Conservation (phyloP, 495 filamentous ascomycete species). For the Astrothelium macrocarpum region DNA sequence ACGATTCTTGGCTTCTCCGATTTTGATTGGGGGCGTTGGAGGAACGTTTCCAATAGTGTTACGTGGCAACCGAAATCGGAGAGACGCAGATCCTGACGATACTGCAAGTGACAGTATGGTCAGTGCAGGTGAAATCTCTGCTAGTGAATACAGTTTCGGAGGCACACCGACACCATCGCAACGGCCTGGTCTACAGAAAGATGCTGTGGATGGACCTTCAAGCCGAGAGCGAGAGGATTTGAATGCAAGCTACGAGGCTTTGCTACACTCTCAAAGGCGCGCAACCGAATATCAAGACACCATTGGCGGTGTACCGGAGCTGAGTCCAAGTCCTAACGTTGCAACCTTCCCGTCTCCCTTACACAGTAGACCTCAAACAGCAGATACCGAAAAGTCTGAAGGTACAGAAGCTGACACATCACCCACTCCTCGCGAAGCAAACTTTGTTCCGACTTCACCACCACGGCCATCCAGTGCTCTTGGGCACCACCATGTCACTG, state of each 20-base stretch:
- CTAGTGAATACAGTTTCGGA: conserved; percentile 11
- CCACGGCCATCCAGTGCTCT: conserved; percentile 2
- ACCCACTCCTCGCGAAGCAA: not conserved
- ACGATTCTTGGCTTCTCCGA: conserved; percentile 51
- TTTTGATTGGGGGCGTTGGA: conserved; percentile 4
- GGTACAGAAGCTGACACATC: not conserved
- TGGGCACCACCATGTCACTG: conserved; percentile 2
- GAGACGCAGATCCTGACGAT: conserved; percentile 16
- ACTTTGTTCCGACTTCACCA: not conserved
- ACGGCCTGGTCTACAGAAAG: not conserved
- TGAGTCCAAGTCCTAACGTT: not conserved
- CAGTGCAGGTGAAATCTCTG: conserved; percentile 18
- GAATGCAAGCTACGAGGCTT: not conserved
- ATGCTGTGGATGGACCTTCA: not conserved
- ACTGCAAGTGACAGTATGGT: conserved; percentile 29
- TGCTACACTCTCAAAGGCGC: not conserved
- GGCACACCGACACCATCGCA: not conserved
- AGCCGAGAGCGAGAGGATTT: not conserved
- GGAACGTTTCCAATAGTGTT: not conserved
- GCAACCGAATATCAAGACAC: conserved; percentile 3
- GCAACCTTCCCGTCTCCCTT: not conserved
- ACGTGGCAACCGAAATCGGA: conserved; percentile 5
- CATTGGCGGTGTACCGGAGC: not conserved
- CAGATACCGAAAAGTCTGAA: not conserved
- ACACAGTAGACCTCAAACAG: conserved; percentile 1